phyloP scores from a whole-genome alignment of 2,329 filamentous ascomycete species.

The Paecilomyces niveus region DNA sequence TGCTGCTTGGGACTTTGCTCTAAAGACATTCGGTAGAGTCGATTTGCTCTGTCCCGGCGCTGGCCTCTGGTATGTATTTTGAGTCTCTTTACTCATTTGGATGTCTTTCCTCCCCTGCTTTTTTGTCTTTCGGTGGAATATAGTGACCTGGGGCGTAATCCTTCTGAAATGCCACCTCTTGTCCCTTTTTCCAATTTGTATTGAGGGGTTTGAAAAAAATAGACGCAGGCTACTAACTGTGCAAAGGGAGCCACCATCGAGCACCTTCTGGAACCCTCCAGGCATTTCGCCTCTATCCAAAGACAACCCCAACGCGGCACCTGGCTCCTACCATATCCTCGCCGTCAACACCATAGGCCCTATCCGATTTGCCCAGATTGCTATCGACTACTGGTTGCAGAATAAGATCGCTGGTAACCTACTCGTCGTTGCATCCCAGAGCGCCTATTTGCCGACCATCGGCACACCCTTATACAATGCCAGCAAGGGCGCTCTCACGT shows the following conservation, averaged over 20 bases:
- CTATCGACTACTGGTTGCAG: conserved; percentile 13
- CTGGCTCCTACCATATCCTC: conserved; percentile 13
- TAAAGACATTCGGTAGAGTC: conserved; percentile 9
- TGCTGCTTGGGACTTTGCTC: conserved; percentile 7
- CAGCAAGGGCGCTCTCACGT: not conserved
- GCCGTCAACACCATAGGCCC: conserved; percentile 14
- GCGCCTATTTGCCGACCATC: not conserved
- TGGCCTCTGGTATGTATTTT: not conserved
- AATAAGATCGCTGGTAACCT: not conserved
- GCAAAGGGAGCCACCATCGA: conserved; percentile 13
- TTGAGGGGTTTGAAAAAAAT: conserved; percentile 2
- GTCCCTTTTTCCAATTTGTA: not conserved
- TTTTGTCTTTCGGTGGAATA: not conserved
- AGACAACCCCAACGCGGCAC: conserved; percentile 9
- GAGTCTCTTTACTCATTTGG: not conserved
- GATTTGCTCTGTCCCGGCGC: not conserved
- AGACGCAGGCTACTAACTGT: conserved; percentile 8
- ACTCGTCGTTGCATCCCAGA: not conserved
- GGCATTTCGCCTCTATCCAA: conserved; percentile 9
- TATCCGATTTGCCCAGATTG: conserved; percentile 17
- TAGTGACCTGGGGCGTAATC: not conserved
- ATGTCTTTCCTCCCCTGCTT: not conserved
- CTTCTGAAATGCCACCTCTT: not conserved
- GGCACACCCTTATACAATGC: not conserved
- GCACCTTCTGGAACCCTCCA: conserved; percentile 14